A percentile compares a stretch with the other conserved stretches of the same genome.
These are phyloP conservation scores for Emericellopsis atlantica DNA, from an alignment of 2,329 filamentous ascomycete species.

Conservation along the genomic window DNA sequence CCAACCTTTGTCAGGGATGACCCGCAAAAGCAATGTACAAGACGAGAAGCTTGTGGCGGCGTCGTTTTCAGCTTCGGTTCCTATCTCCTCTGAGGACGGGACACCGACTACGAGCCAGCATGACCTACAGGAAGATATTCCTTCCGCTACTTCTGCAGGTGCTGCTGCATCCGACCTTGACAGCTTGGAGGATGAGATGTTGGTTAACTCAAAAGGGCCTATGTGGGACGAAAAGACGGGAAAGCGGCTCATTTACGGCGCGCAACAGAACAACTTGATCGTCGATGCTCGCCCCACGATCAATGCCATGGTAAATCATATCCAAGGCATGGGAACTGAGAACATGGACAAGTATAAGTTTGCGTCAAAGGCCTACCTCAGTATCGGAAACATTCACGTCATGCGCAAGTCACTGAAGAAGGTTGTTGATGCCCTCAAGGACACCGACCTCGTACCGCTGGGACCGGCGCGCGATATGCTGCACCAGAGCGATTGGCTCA, in stretches of 20 bases:
- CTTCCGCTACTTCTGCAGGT: conserved; percentile 29
- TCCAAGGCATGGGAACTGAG: conserved; percentile 84
- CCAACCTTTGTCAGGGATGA: conserved; percentile 78
- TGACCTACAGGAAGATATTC: conserved; percentile 24
- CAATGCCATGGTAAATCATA: conserved; percentile 90
- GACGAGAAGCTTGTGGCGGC: conserved; percentile 89
- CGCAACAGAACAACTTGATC: conserved; percentile 87
- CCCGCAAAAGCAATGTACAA: conserved; percentile 82
- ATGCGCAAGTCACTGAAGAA: conserved; percentile 87
- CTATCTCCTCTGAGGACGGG: conserved; percentile 17
- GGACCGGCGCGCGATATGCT: conserved; percentile 73
- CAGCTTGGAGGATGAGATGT: conserved; percentile 55
- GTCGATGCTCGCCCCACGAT: conserved; percentile 90
- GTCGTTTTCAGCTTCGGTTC: conserved; percentile 53
- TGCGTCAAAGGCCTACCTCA: conserved; percentile 81
- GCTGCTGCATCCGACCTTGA: conserved; percentile 21
- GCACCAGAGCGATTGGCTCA: conserved; percentile 78
- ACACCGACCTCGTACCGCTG: conserved; percentile 75
- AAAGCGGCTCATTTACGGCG: conserved; percentile 66
- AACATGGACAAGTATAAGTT: conserved; percentile 97
- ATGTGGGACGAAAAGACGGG: conserved; percentile 46
- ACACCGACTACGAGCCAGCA: conserved; percentile 32
- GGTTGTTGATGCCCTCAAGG: conserved; percentile 81
- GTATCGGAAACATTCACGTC: conserved; percentile 96
- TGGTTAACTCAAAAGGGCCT: conserved; percentile 21